Conservation (phyloP, 2,329 filamentous ascomycete species). For the Pseudogymnoascus sp. region DNA sequence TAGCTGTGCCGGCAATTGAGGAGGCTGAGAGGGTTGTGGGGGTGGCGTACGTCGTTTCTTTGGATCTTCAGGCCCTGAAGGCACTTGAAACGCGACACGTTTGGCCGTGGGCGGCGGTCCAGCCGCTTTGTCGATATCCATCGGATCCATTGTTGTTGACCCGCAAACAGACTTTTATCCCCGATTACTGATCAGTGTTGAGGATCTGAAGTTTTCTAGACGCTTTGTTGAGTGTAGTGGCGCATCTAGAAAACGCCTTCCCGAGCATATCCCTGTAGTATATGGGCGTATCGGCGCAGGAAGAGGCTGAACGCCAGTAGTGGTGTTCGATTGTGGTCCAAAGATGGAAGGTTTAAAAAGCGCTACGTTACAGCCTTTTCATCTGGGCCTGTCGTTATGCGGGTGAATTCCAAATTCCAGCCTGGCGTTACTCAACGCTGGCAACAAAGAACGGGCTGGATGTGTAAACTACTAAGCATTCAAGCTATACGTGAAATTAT, state of each 20-base stretch:
- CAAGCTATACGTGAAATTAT: not conserved
- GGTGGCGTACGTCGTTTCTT: not conserved
- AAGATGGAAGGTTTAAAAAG: not conserved
- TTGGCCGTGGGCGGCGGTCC: not conserved
- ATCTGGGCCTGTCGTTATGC: not conserved
- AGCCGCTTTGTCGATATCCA: not conserved
- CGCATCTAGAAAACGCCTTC: not conserved
- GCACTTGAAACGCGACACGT: slow-evolving; percentile 16
- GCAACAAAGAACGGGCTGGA: not conserved
- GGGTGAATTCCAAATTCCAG: not conserved
- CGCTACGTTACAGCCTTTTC: not conserved
- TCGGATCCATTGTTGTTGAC: not conserved
- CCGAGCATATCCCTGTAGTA: not conserved
- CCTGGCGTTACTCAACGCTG: not conserved
- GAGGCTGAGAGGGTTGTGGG: not conserved
- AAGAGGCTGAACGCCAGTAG: not conserved
- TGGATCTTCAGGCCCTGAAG: slow-evolving; percentile 8
- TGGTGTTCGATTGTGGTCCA: not conserved
- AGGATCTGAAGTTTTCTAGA: not conserved
- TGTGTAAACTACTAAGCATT: not conserved
- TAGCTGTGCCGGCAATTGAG: not conserved
- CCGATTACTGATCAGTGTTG: not conserved
- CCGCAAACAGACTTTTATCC: not conserved
- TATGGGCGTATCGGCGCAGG: not conserved
- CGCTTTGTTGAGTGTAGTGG: not conserved